Evolutionary conservation across 495 filamentous ascomycete species (phyloP).

Genomic region (Talaromyces stipitatus): DNA sequence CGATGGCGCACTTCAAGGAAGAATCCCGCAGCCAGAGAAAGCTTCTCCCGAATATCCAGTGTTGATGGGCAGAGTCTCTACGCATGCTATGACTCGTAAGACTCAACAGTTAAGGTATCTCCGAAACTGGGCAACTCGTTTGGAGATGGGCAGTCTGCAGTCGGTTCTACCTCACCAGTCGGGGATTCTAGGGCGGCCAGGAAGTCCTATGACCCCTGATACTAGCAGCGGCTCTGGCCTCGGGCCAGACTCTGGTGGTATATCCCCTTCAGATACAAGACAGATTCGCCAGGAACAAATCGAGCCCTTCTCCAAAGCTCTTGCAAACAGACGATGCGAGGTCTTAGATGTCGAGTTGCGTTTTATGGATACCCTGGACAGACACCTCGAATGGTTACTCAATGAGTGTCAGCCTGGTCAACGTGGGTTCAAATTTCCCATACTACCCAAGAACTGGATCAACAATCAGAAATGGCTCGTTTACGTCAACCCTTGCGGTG

Average conservation of each 20-base stretch:
- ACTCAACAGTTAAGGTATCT: not conserved
- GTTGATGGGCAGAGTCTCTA: not conserved
- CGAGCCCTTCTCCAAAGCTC: not conserved
- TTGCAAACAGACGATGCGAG: not conserved
- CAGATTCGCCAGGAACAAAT: not conserved
- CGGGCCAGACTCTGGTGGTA: not conserved
- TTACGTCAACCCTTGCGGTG: slow-evolving; percentile 29
- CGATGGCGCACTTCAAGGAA: not conserved
- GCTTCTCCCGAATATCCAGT: not conserved
- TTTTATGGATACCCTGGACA: slow-evolving; percentile 26
- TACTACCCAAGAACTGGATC: slow-evolving; percentile 38
- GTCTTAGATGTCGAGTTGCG: slow-evolving; percentile 18
- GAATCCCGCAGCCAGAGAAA: not conserved
- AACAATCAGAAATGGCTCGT: slow-evolving; percentile 35
- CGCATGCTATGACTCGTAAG: not conserved
- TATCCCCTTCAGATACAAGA: not conserved
- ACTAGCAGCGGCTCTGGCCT: slow-evolving; percentile 6
- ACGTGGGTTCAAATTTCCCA: slow-evolving; percentile 34
- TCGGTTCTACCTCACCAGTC: slow-evolving; percentile 3
- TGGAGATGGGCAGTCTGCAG: slow-evolving; percentile 22
- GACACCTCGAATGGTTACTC: slow-evolving; percentile 32
- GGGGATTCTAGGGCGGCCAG: slow-evolving; percentile 26
- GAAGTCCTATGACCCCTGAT: slow-evolving; percentile 25
- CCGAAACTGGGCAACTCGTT: slow-evolving; percentile 28
- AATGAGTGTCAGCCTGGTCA: slow-evolving; percentile 32